Evolutionary conservation across 345 rosid species (phyloP).

Genomic region (Eucalyptus virginea): DNA sequence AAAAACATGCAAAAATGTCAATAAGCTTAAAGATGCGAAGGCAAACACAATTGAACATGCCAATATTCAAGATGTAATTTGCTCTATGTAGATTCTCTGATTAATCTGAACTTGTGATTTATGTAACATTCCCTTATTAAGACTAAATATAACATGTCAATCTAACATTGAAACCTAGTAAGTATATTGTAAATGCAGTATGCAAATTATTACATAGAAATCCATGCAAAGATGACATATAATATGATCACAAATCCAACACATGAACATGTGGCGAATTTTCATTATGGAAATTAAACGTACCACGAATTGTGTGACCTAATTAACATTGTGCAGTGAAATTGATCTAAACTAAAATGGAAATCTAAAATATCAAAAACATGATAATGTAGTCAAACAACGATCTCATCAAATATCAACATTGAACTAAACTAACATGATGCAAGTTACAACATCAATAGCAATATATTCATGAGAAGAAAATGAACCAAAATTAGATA

Average conservation of each 20-base stretch:
- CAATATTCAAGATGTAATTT: background rate
- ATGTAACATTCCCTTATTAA: too few relatives aligned
- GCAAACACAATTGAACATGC: background rate
- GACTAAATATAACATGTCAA: background rate
- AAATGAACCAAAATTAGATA: background rate
- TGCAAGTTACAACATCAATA: background rate
- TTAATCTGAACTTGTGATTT: background rate
- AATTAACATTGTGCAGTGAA: background rate
- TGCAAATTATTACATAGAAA: background rate
- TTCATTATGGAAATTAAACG: too few relatives aligned
- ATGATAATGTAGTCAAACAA: background rate
- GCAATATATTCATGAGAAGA: background rate
- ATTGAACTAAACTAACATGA: background rate
- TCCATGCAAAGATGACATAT: background rate
- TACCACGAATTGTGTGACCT: background rate
- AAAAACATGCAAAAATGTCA: background rate
- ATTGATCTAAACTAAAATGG: background rate
- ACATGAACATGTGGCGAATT: background rate
- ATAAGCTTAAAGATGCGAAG: background rate
- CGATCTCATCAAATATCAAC: background rate
- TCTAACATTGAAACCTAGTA: background rate
- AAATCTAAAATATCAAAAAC: background rate
- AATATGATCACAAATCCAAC: background rate
- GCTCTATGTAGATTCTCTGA: background rate
- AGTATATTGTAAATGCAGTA: background rate